Evolutionary conservation across 2,329 filamentous ascomycete species (phyloP).

Genomic region (Trichoderma guizhouense): DNA sequence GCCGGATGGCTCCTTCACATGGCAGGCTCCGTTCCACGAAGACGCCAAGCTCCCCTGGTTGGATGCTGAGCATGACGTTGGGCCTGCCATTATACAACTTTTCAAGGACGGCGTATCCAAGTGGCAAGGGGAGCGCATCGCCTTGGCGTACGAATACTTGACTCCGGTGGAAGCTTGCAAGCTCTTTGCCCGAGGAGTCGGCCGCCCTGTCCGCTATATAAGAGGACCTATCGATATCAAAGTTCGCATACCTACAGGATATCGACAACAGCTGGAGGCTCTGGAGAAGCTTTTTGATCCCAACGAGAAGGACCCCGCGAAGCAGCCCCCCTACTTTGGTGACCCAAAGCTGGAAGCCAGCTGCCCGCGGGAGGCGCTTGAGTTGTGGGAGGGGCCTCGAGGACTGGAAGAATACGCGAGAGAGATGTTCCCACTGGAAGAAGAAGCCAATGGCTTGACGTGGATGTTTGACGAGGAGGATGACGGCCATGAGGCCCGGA

Average conservation of each 20-base stretch:
- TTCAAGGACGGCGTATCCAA: constrained; percentile 88
- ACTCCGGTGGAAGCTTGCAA: constrained; percentile 79
- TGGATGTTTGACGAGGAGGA: constrained; percentile 74
- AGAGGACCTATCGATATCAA: constrained; percentile 76
- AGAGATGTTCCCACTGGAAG: constrained; percentile 91
- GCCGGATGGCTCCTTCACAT: constrained; percentile 79
- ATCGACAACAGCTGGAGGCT: constrained; percentile 79
- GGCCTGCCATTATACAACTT: constrained; percentile 85
- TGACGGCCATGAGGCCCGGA: constrained; percentile 35
- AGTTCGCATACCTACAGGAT: constrained; percentile 82
- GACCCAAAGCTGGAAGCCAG: constrained; percentile 54
- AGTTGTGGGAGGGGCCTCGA: constrained; percentile 87
- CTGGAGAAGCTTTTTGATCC: constrained; percentile 58
- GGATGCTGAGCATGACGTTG: constrained; percentile 93
- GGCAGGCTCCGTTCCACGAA: constrained; percentile 91
- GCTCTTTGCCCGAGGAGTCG: constrained; percentile 74
- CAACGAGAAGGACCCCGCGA: constrained; percentile 48
- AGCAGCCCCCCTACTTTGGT: constrained; percentile 64
- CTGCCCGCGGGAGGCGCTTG: constrained; percentile 71
- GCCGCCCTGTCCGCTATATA: constrained; percentile 73
- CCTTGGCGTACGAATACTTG: constrained; percentile 85
- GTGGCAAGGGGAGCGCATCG: constrained; percentile 77
- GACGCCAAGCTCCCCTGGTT: constrained; percentile 89
- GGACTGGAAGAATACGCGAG: constrained; percentile 91
- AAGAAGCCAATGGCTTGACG: constrained; percentile 85